Conservation (phyloP, 179 eudicot genomes). For the Nepenthes alata region DNA sequence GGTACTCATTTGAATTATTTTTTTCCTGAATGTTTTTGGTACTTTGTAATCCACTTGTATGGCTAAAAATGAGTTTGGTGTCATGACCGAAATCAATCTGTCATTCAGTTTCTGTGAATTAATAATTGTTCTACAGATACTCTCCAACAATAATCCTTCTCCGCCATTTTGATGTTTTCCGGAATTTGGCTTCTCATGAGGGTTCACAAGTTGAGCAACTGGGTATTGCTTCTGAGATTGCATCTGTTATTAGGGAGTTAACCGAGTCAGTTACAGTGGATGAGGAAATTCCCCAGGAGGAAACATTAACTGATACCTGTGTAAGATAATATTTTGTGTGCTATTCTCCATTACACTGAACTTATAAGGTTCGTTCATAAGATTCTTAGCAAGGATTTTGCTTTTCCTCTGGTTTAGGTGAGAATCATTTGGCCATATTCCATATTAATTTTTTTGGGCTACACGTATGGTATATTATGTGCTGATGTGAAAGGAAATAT, state of each 20-base stretch:
- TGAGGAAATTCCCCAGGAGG: slow-evolving; percentile 31
- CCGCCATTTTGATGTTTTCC: slow-evolving; percentile 76
- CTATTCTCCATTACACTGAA: neutral
- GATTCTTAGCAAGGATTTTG: neutral
- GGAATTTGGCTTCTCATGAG: slow-evolving; percentile 51
- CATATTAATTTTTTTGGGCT: too few relatives aligned
- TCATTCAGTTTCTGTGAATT: too few relatives aligned
- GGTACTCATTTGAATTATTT: slow-evolving; percentile 25
- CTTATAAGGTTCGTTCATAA: neutral
- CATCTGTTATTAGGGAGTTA: slow-evolving; percentile 68
- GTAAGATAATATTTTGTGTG: slow-evolving; percentile 28
- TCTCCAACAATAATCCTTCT: slow-evolving; percentile 76
- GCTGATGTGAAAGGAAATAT: too few relatives aligned
- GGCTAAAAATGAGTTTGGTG: too few relatives aligned
- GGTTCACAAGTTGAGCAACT: slow-evolving; percentile 57
- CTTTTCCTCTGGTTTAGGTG: neutral
- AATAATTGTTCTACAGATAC: slow-evolving; percentile 40
- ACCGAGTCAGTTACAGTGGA: slow-evolving; percentile 48
- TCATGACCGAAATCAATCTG: too few relatives aligned
- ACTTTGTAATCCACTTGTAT: neutral
- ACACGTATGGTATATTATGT: too few relatives aligned
- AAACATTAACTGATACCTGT: slow-evolving; percentile 21
- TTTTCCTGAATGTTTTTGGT: neutral
- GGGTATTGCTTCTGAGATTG: slow-evolving; percentile 67
- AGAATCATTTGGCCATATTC: neutral